Conservation (phyloP, 116 monocot species). For the Posidonia oceanica region DNA sequence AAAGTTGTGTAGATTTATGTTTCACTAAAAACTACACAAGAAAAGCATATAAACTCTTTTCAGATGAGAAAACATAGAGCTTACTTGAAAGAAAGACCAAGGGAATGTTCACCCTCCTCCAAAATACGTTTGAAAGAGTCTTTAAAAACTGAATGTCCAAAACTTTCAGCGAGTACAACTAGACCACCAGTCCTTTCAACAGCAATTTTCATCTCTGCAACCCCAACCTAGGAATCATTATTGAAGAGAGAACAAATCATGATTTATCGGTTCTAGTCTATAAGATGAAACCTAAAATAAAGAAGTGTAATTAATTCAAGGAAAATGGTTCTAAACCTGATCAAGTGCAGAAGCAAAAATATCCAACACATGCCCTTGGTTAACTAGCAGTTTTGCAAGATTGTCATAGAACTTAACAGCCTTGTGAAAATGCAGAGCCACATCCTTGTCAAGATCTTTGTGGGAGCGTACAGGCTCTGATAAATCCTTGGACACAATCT, state of each 20-base stretch:
- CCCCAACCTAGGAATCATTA: slow-evolving; percentile 54
- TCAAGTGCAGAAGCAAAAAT: slow-evolving; percentile 96
- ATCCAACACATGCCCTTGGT: slow-evolving; percentile 92
- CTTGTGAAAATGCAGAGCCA: slow-evolving; percentile 81
- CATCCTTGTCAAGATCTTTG: slow-evolving; percentile 97
- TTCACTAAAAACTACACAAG: background rate
- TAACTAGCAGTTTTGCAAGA: slow-evolving; percentile 86
- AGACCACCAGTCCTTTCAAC: slow-evolving; percentile 96
- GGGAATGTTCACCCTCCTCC: slow-evolving; percentile 74
- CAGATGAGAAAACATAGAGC: slow-evolving; percentile 1
- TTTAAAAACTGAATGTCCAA: slow-evolving; percentile 90
- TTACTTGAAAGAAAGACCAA: slow-evolving; percentile 98
- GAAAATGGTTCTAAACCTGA: slow-evolving; percentile 42
- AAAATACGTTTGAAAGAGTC: slow-evolving; percentile 90
- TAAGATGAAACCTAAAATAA: background rate
- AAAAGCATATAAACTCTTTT: background rate
- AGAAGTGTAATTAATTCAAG: background rate
- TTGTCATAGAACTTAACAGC: slow-evolving; percentile 91
- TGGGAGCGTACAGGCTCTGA: slow-evolving; percentile 93
- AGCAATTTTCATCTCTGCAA: slow-evolving; percentile 95
- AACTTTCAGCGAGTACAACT: slow-evolving; percentile 96
- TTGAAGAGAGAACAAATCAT: background rate
- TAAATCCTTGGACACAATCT: slow-evolving; percentile 97
- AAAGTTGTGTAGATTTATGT: no score
- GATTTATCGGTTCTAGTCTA: background rate